Evolutionary conservation across 371 early-diverging fungal species (phyloP).

Genomic region (Nematocida major): DNA sequence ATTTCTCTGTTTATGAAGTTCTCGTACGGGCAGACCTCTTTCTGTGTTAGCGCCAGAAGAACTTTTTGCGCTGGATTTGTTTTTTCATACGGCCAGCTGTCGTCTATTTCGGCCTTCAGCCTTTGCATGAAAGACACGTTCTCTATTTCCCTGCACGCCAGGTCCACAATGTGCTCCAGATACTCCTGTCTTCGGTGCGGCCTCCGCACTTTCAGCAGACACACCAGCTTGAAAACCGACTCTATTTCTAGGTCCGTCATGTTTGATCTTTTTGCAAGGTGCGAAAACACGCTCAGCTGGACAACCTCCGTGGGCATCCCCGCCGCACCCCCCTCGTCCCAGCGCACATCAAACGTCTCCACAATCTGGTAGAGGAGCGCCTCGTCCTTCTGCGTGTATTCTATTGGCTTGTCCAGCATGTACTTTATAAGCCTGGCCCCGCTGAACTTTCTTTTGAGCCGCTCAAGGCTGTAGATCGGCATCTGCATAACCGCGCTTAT

Average conservation of each 20-base stretch:
- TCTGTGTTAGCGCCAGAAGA: not conserved
- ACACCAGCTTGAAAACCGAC: not conserved
- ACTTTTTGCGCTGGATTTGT: constrained; percentile 31
- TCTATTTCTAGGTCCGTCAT: not conserved
- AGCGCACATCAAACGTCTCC: not conserved
- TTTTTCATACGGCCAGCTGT: constrained; percentile 21
- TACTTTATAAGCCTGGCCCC: not conserved
- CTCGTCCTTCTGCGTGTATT: not conserved
- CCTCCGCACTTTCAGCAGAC: not conserved
- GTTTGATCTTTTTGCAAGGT: constrained; percentile 9
- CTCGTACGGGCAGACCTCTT: not conserved
- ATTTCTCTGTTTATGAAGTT: constrained; percentile 9
- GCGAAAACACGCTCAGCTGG: not conserved
- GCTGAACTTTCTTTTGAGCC: constrained; percentile 28
- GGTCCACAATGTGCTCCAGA: constrained; percentile 14
- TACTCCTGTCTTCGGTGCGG: constrained; percentile 10
- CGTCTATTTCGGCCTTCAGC: not conserved
- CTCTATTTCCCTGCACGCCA: not conserved
- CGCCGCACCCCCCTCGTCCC: too few relatives aligned
- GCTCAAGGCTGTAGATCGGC: not conserved
- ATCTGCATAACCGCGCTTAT: not conserved
- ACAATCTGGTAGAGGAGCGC: not conserved
- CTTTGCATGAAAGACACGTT: not conserved
- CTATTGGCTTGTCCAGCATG: not conserved
- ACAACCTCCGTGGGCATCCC: not conserved